These are phyloP conservation scores for Xylariaceae sp. DNA, from an alignment of 2,329 filamentous ascomycete species.

Conservation along the genomic window DNA sequence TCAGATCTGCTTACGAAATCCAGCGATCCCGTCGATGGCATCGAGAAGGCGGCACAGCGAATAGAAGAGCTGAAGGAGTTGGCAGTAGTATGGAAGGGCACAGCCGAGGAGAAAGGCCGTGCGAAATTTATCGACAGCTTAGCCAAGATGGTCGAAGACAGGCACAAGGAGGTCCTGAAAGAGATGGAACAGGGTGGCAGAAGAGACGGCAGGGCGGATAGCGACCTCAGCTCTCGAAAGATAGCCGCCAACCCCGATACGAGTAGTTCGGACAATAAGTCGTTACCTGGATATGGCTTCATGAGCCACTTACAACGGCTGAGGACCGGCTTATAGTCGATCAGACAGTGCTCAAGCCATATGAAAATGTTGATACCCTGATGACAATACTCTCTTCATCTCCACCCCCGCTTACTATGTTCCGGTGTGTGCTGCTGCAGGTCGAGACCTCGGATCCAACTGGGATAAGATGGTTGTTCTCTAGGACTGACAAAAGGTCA, in stretches of 20 bases:
- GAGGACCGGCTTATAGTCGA: constrained; percentile 42
- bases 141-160: constrained; percentile 78
- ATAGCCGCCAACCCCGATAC: constrained; percentile 25
- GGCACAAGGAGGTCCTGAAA: constrained; percentile 48
- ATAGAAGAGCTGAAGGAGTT: constrained; percentile 76
- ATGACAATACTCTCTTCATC: too few relatives aligned
- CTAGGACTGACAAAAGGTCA: too few relatives aligned
- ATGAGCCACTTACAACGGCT: constrained; percentile 61
- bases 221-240: constrained; percentile 29
- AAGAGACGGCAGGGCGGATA: constrained; percentile 31
- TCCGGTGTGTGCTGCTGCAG: too few relatives aligned
- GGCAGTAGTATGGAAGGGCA: constrained; percentile 87
- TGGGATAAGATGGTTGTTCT: too few relatives aligned
- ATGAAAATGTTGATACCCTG: neutral
- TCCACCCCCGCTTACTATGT: too few relatives aligned
- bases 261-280: constrained; percentile 34
- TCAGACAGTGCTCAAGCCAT: neutral
- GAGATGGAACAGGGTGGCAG: constrained; percentile 43
- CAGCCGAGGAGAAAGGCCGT: constrained; percentile 86
- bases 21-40: constrained; percentile 58
- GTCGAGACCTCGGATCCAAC: too few relatives aligned
- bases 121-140: constrained; percentile 76
- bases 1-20: constrained; percentile 55
- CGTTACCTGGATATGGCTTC: constrained; percentile 51
- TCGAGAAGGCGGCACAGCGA: constrained; percentile 68